Evolutionary conservation across 177 flowering plant species (phyloP).

Genomic region (Telopea speciosissima): DNA sequence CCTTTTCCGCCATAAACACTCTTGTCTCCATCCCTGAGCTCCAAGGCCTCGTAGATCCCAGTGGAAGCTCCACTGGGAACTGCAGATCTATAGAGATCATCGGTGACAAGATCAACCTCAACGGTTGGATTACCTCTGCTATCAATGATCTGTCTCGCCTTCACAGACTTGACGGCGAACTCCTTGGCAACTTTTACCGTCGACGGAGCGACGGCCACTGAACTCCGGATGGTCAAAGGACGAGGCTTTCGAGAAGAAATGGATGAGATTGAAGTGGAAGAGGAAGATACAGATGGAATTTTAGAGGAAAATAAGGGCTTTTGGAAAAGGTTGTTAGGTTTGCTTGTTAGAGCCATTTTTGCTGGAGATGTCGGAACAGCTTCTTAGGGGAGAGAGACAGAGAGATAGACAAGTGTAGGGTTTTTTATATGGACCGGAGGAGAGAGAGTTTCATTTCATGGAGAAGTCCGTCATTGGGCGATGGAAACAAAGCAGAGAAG

Average conservation of each 20-base stretch:
- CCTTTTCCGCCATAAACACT: constrained; percentile 91
- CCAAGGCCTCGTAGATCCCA: constrained; percentile 96
- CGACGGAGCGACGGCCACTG: constrained; percentile 33
- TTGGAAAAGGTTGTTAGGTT: constrained; percentile 13
- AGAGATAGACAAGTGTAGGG: neutral
- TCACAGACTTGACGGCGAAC: constrained; percentile 44
- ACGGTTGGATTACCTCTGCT: constrained; percentile 97
- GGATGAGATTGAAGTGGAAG: constrained; percentile 6
- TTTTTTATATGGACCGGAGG: neutral
- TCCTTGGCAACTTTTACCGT: constrained; percentile 26
- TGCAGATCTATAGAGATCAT: constrained; percentile 73
- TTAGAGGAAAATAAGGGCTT: constrained; percentile 32
- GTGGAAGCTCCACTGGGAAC: constrained; percentile 97
- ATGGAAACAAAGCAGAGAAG: neutral
- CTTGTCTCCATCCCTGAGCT: constrained; percentile 79
- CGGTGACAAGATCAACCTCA: constrained; percentile 87
- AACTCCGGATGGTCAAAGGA: constrained; percentile 27
- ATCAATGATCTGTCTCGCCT: constrained; percentile 95
- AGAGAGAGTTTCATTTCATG: neutral
- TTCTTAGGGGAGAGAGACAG: neutral
- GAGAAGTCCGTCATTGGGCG: neutral
- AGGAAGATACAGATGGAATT: constrained; percentile 15
- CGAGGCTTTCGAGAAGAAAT: constrained; percentile 13
- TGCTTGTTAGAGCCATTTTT: constrained; percentile 19
- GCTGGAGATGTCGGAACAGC: neutral